phyloP scores from a whole-genome alignment of 192 early-diverging fungal genomes.

The Linderina pennispora region DNA sequence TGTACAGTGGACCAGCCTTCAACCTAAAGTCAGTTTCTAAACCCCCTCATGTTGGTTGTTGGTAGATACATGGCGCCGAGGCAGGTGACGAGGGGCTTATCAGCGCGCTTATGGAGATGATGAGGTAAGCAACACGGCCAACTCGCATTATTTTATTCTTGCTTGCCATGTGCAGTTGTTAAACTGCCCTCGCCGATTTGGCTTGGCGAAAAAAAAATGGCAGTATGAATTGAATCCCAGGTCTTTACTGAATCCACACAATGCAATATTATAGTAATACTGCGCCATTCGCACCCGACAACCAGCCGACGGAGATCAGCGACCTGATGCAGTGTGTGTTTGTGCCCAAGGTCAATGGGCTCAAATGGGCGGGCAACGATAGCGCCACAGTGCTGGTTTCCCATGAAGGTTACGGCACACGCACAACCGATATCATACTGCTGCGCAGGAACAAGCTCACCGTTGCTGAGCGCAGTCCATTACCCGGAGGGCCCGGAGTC shows the following conservation, averaged over 20 bases:
- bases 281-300: background rate
- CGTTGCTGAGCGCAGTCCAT: conserved; percentile 12
- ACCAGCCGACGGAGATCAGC: conserved; percentile 6
- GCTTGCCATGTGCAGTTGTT: too few species aligned
- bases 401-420: conserved; percentile 24
- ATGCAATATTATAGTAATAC: conserved; percentile 4
- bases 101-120: background rate
- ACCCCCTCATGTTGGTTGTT: too few species aligned
- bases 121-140: background rate
- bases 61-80: too few species aligned
- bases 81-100: background rate
- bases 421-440: conserved; percentile 29
- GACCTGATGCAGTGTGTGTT: conserved; percentile 30
- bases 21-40: too few species aligned
- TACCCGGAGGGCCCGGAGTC: background rate
- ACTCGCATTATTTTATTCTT: too few species aligned
- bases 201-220: too few species aligned
- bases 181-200: too few species aligned
- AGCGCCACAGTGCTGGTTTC: too few species aligned
- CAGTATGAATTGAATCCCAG: too few species aligned
- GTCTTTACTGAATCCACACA: too few species aligned
- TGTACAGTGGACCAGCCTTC: too few species aligned
- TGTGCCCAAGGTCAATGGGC: conserved; percentile 12
- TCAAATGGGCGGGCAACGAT: background rate
- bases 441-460: conserved; percentile 13